Evolutionary conservation across 805 yeast species (phyloP), one percentile per base, ranked within the genome.

Genomic region (Suhomyces pyralidae): DNA sequence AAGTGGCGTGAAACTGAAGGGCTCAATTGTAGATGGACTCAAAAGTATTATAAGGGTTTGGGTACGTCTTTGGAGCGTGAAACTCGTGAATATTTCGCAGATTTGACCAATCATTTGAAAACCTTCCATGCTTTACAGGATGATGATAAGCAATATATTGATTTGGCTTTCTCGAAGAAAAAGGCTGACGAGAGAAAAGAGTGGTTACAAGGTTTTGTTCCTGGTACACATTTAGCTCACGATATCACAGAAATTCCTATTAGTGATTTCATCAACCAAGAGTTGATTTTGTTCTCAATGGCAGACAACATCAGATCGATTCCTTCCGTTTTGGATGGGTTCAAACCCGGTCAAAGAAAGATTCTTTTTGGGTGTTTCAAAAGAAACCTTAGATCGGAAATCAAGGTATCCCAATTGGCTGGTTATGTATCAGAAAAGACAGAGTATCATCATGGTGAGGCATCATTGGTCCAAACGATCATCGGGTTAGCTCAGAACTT

Each of bases 141-240:
- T 9, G 83, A 84, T 40, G 99, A 94, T 63, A 82, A 82, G 52
- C 82, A 80, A 9, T 74, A 82, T 12, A 91, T 94, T 60, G 98
- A 94, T 64, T 77, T 94, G 52, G 99, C 98, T 0, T 94, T 94
- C 64, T 87, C 97, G 3, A 94, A 94, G 70, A 89, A 88, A 66
- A 90, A 89, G 61, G 97, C 98, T 0, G 99, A 94, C 67, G 97
- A 91, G 55, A 87, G 99, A 76, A 94, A 94, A 65, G 96, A 91
- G 61, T 94, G 99, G 99, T 76, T 94, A 49, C 86, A 96, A 63
- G 85, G 84, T n/a, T 90, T 82, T 68, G 83, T 81, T 56, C 97
- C 97, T 0, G 99, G 99, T 22, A 91, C 97, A 0, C 91, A 85
- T 61, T 76, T 93, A 58, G 97, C 93, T 68, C 92, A 96, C 17